These are phyloP conservation scores for Paecilomyces dactylethromorphus DNA, from an alignment of 2,329 filamentous ascomycete species.

Conservation along the genomic window DNA sequence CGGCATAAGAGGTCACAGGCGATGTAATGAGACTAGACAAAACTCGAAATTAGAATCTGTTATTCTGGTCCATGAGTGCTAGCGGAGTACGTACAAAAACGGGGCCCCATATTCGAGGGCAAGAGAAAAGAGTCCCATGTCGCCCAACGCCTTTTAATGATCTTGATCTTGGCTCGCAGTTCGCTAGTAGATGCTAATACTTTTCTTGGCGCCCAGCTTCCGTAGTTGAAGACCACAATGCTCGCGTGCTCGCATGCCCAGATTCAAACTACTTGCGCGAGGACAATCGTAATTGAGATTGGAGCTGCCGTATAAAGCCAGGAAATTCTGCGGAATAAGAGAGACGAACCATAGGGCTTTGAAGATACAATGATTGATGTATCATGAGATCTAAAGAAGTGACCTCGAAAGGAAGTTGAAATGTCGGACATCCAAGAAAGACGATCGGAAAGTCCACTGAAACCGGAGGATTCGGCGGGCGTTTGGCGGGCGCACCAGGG, in stretches of 20 bases:
- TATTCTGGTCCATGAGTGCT: not conserved
- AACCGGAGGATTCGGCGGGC: not conserved
- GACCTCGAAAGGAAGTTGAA: not conserved
- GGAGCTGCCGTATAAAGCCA: not conserved
- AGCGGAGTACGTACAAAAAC: constrained; percentile 35
- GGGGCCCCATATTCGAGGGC: constrained; percentile 43
- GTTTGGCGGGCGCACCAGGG: not conserved
- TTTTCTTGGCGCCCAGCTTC: not conserved
- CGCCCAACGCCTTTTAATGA: constrained; percentile 3
- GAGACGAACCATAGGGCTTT: not conserved
- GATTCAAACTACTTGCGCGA: not conserved
- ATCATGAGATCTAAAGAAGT: not conserved
- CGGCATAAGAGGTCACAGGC: constrained; percentile 59
- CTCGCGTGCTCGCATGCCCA: not conserved
- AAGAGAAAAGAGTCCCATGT: constrained; percentile 33
- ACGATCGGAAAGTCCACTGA: not conserved
- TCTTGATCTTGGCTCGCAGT: not conserved
- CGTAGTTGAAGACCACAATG: not conserved
- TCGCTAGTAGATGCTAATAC: not conserved
- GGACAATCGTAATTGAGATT: not conserved
- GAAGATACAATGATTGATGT: not conserved
- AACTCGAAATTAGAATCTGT: constrained; percentile 6
- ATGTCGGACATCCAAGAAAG: not conserved
- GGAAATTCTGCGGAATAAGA: not conserved
- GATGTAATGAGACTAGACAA: constrained; percentile 50